Percentiles rank a stretch among this genome's conserved stretches.
These are phyloP conservation scores for Arabidopsis lyrata DNA, from an alignment of 441 rosid species.

Conservation along the genomic window DNA sequence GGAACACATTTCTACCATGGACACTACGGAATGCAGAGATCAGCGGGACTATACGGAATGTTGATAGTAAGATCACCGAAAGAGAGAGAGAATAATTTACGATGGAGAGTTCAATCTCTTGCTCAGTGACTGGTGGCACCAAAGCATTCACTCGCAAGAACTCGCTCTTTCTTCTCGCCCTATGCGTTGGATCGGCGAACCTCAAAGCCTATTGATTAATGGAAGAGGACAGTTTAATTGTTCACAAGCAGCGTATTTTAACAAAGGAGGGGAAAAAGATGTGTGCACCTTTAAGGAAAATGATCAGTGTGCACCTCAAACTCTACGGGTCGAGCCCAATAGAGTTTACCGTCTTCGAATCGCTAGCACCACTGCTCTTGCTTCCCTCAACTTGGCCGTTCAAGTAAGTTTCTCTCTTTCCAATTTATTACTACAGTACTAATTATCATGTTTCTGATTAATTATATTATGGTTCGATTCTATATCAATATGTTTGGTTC, in stretches of 20 bases:
- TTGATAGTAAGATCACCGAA: conserved; percentile 68
- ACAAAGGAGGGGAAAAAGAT: conserved; percentile 36
- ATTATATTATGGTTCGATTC: not conserved
- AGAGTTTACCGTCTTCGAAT: conserved; percentile 69
- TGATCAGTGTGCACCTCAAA: conserved; percentile 71
- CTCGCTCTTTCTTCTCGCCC: conserved; percentile 72
- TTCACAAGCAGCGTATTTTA: conserved; percentile 57
- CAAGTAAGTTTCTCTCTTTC: conserved; percentile 45
- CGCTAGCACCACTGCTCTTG: conserved; percentile 76
- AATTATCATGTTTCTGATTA: not conserved
- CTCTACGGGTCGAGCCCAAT: conserved; percentile 56
- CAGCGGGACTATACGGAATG: conserved; percentile 78
- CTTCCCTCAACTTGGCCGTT: conserved; percentile 76
- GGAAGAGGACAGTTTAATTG: conserved; percentile 88
- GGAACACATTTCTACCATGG: conserved; percentile 92
- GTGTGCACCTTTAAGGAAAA: conserved; percentile 52
- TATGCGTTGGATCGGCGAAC: conserved; percentile 80
- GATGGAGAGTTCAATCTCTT: conserved; percentile 67
- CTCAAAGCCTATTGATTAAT: conserved; percentile 67
- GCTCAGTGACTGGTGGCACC: conserved; percentile 91
- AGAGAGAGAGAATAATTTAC: conserved; percentile 63
- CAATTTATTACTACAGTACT: not conserved
- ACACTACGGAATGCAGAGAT: conserved; percentile 91
- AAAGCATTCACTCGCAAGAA: conserved; percentile 64
- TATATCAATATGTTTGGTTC: not conserved